Conservation (phyloP, 345 rosid genomes). For the Pseudoturritis turrita region DNA sequence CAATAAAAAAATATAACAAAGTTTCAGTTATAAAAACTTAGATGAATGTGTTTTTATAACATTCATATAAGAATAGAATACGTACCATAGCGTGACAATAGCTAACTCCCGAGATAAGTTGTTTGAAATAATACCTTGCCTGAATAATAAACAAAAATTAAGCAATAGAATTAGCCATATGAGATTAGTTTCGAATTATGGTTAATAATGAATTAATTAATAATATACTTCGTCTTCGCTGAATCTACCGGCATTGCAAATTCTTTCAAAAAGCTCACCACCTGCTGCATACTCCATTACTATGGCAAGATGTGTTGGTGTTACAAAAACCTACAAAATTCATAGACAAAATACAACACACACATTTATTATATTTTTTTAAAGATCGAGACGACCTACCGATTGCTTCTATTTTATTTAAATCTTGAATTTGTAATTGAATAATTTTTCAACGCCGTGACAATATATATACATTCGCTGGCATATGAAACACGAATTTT, state of each 20-base stretch:
- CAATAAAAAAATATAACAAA: not conserved
- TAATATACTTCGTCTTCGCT: slow-evolving; percentile 73
- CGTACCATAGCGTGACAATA: slow-evolving; percentile 83
- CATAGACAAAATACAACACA: not conserved
- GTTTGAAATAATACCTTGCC: slow-evolving; percentile 92
- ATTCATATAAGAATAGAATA: not conserved
- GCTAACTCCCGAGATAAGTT: slow-evolving; percentile 89
- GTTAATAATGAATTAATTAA: not conserved
- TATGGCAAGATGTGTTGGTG: slow-evolving; percentile 83
- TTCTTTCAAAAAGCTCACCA: slow-evolving; percentile 81
- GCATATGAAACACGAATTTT: slow-evolving; percentile 15
- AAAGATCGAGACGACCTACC: not conserved
- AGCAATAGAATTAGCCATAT: not conserved
- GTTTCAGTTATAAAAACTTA: not conserved
- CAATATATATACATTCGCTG: slow-evolving; percentile 7
- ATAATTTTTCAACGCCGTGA: slow-evolving; percentile 24
- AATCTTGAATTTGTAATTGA: not conserved
- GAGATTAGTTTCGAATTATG: not conserved
- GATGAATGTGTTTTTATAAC: not conserved
- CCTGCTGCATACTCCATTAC: slow-evolving; percentile 94
- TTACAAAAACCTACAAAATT: slow-evolving; percentile 58
- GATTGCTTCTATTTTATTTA: not conserved
- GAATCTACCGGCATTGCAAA: slow-evolving; percentile 82
- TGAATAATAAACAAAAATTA: slow-evolving; percentile 21
- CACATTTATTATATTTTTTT: not conserved